phyloP scores from a whole-genome alignment of 768 basidiomycete species.

The Mycena vitilis region DNA sequence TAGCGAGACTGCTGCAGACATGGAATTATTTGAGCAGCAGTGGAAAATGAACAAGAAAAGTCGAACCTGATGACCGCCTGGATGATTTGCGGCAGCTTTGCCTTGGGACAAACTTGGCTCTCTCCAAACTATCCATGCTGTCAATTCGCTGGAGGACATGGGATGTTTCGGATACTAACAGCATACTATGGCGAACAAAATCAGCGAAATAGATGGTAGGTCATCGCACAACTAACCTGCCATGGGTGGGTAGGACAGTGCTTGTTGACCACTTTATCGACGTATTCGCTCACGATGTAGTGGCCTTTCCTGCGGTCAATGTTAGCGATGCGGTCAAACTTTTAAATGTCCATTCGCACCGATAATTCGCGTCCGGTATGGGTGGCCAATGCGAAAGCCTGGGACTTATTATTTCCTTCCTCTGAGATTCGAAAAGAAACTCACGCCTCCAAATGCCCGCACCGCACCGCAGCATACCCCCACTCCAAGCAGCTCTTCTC shows the following conservation, averaged over 20 bases:
- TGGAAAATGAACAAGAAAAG: conserved; percentile 6
- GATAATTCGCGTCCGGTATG: conserved; percentile 78
- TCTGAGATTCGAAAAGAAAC: conserved; percentile 41
- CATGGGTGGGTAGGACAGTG: conserved; percentile 73
- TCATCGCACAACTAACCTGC: conserved; percentile 63
- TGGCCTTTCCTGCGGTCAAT: conserved; percentile 69
- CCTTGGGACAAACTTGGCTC: conserved; percentile 74
- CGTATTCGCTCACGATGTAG: conserved; percentile 77
- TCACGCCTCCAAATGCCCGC: conserved; percentile 76
- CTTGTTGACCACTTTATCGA: conserved; percentile 73
- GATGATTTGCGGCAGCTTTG: conserved; percentile 77
- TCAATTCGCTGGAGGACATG: conserved; percentile 26
- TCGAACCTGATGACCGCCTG: conserved; percentile 78
- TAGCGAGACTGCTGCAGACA: conserved; percentile 70
- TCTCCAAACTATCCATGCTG: conserved; percentile 74
- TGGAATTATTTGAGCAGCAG: conserved; percentile 17
- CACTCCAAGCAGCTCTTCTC: conserved; percentile 77
- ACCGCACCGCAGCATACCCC: conserved; percentile 85
- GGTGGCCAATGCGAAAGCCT: conserved; percentile 84
- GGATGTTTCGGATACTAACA: conserved; percentile 52
- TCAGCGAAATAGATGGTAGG: conserved; percentile 26
- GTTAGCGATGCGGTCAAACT: conserved; percentile 22
- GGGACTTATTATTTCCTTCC: conserved; percentile 19
- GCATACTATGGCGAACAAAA: conserved; percentile 62
- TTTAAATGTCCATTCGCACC: conserved; percentile 55